Base-by-base conservation (phyloP, 208 protist species). In the Kentomonas sorsogonicus region DNA sequence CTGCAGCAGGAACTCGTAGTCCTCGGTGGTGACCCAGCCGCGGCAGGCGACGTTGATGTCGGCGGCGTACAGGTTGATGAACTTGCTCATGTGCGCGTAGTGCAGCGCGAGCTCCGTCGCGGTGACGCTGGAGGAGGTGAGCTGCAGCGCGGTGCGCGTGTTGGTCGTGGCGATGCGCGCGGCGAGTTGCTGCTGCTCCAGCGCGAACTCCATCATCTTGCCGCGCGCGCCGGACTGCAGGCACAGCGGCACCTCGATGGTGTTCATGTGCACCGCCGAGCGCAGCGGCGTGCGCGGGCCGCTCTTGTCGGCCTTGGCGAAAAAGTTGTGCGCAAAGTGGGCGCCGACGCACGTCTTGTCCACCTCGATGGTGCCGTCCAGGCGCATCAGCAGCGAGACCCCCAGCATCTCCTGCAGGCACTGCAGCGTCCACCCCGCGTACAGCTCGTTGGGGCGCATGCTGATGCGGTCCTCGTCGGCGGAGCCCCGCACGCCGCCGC, bases 371-470 rank as follows among this genome's bases (percentile, higher is more conserved):
- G 74, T 54, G 33, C 70, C 18, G 45, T 51, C 68, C 10, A 61
- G 47, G 22, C 61, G 61, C 36, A 77, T 38, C 47, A 71, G 63
- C 0, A 81, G 51, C 2, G 74, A 61, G 27, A 81, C 40, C 11
- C 51, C 62, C 10, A 81, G 55, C 58, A 77, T 70, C 46, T 81
- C 66, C 46, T 74, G 65, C 44, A 81, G 53, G 36, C 69, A 77
- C 58, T 81, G 74, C 55, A 74, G 62, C 47, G 74, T 67, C 67
- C 69, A 81, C n/a, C 66, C 74, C 0, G 74, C 69, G 41, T 62
- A 73, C 29, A 81, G 56, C 18, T 76, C 62, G n/a, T 65, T 43
- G 10, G 62, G 53, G 1, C 60, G 61, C 0, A 74, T 58, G 11
- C 63, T 54, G 36, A 74, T 72, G 34, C 58, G 62, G 29, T 81